These are phyloP conservation scores for Neoboletus magnificus DNA, from an alignment of 768 basidiomycete genomes.

Conservation along the genomic window DNA sequence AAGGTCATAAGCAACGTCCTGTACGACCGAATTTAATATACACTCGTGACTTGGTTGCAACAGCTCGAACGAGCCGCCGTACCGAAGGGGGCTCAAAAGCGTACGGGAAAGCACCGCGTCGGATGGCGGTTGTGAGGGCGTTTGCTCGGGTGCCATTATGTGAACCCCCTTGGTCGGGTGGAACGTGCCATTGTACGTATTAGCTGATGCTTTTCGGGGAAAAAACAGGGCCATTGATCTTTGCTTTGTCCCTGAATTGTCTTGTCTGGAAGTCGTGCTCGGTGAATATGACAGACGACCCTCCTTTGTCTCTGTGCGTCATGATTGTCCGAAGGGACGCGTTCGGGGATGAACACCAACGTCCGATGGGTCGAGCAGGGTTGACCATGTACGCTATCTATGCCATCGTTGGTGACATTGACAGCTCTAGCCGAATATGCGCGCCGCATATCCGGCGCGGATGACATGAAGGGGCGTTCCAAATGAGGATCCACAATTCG, in stretches of 20 bases:
- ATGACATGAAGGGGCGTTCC: neutral
- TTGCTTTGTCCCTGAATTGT: neutral
- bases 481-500: neutral
- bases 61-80: neutral
- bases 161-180: neutral
- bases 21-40: neutral
- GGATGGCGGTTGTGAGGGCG: neutral
- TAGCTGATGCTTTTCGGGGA: neutral
- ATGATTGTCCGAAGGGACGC: neutral
- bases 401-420: neutral
- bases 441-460: neutral
- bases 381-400: neutral
- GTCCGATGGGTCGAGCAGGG: neutral
- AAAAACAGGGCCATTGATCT: neutral
- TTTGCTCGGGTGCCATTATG: neutral
- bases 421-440: neutral
- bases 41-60: neutral
- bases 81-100: neutral
- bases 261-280: neutral
- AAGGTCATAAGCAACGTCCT: too few species aligned
- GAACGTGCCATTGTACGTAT: constrained; percentile 5
- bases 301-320: neutral
- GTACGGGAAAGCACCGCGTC: too few species aligned
- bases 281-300: neutral
- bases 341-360: neutral